phyloP scores from a whole-genome alignment of 2,329 filamentous ascomycete genomes.

The Colletotrichum costaricense region DNA sequence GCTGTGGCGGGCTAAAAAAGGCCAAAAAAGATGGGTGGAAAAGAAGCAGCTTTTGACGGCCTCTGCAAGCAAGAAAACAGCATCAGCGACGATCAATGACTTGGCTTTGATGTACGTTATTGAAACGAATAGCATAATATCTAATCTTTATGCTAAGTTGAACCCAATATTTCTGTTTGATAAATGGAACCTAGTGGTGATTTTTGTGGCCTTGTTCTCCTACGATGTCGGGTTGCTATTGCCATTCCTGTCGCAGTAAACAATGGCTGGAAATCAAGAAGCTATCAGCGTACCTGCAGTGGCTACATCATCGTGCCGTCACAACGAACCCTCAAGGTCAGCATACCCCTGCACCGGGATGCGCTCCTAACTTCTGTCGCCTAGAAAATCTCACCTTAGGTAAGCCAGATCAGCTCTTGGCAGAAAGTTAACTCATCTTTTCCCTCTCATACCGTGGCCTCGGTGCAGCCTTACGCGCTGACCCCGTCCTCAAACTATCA shows the following conservation, averaged over 20 bases:
- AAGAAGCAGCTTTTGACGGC: conserved; percentile 5
- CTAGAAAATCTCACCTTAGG: conserved; percentile 23
- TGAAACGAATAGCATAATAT: conserved; percentile 7
- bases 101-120: conserved; percentile 27
- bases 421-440: conserved; percentile 24
- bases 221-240: not conserved
- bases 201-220: not conserved
- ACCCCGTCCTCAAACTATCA: not conserved
- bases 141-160: conserved; percentile 21
- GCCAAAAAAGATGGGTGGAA: not conserved
- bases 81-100: conserved; percentile 13
- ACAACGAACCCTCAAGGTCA: not conserved
- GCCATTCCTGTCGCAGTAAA: not conserved
- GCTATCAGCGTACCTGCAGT: conserved; percentile 32
- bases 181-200: not conserved
- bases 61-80: not conserved
- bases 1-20: conserved; percentile 6
- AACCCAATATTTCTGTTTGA: not conserved
- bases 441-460: conserved; percentile 6
- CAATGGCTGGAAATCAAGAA: not conserved
- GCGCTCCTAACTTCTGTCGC: conserved; percentile 25
- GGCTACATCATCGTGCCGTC: conserved; percentile 35
- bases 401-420: conserved; percentile 26
- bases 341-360: conserved; percentile 24
- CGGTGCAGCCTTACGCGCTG: conserved; percentile 16